phyloP scores from a whole-genome alignment of 768 basidiomycete genomes.

The Tephrocybe sp. region DNA sequence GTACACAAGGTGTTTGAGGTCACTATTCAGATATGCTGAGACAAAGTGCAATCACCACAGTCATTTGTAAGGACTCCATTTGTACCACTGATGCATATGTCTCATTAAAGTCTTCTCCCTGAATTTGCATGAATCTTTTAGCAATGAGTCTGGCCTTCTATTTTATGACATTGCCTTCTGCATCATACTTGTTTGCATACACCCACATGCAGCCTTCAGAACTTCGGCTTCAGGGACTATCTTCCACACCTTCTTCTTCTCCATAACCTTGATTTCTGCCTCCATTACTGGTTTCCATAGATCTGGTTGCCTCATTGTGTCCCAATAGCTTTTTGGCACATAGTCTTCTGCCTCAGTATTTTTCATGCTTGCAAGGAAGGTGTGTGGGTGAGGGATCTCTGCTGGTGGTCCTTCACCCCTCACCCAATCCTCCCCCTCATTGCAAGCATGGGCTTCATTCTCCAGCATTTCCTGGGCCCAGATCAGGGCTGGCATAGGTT shows the following conservation, averaged over 20 bases:
- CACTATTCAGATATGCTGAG: conserved; percentile 30
- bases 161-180: conserved; percentile 18
- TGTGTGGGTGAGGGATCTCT: too few relatives aligned
- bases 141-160: conserved; percentile 25
- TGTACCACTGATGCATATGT: conserved; percentile 19
- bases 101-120: conserved; percentile 30
- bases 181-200: conserved; percentile 7
- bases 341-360: too few relatives aligned
- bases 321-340: too few relatives aligned
- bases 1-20: conserved; percentile 21
- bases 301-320: too few relatives aligned
- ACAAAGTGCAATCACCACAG: conserved; percentile 35
- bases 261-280: too few relatives aligned
- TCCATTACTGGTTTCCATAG: too few relatives aligned
- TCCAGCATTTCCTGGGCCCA: too few relatives aligned
- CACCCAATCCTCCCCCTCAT: too few relatives aligned
- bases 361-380: too few relatives aligned
- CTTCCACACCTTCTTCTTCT: background rate
- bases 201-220: background rate
- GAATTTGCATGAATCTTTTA: conserved; percentile 29
- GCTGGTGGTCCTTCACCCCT: too few relatives aligned
- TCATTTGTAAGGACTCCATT: conserved; percentile 13
- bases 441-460: too few relatives aligned
- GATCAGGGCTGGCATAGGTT: too few relatives aligned
- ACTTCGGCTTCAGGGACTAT: background rate